Conservation (phyloP, 208 protist genomes). For the Wallacemonas sp. region DNA sequence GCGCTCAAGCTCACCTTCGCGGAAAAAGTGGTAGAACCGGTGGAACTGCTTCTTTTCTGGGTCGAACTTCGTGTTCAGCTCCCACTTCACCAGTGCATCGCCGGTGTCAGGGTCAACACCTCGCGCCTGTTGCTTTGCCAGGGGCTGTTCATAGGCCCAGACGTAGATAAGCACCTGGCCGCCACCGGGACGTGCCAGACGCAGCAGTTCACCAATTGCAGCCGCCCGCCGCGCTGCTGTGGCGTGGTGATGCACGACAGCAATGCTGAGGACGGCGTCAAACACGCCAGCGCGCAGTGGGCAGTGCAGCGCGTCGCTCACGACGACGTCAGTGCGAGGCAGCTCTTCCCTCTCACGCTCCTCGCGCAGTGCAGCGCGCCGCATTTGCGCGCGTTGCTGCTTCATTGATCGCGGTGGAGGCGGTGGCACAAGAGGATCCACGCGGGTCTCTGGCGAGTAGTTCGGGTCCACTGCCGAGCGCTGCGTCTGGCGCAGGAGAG, state of each 20-base stretch:
- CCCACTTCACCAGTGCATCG: constrained; percentile 64
- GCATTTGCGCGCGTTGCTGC: background rate
- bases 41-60: constrained; percentile 38
- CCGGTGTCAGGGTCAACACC: constrained; percentile 40
- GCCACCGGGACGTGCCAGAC: constrained; percentile 60
- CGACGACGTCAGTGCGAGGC: constrained; percentile 56
- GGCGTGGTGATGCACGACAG: constrained; percentile 89
- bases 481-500: constrained; percentile 58
- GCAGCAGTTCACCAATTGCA: constrained; percentile 66
- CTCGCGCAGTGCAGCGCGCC: background rate
- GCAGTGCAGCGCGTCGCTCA: constrained; percentile 53
- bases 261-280: constrained; percentile 86
- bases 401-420: constrained; percentile 1
- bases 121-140: constrained; percentile 27
- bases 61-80: constrained; percentile 57
- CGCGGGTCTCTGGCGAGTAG: constrained; percentile 1
- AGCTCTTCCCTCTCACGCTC: constrained; percentile 13
- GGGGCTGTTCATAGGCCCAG: constrained; percentile 73
- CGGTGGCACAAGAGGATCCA: background rate
- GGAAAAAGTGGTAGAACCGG: constrained; percentile 89
- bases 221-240: constrained; percentile 44
- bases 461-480: constrained; percentile 41
- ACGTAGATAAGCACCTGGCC: constrained; percentile 79
- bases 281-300: constrained; percentile 65
- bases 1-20: constrained; percentile 66